Conservation (phyloP, 495 filamentous ascomycete species). For the Penicillium waksmanii region DNA sequence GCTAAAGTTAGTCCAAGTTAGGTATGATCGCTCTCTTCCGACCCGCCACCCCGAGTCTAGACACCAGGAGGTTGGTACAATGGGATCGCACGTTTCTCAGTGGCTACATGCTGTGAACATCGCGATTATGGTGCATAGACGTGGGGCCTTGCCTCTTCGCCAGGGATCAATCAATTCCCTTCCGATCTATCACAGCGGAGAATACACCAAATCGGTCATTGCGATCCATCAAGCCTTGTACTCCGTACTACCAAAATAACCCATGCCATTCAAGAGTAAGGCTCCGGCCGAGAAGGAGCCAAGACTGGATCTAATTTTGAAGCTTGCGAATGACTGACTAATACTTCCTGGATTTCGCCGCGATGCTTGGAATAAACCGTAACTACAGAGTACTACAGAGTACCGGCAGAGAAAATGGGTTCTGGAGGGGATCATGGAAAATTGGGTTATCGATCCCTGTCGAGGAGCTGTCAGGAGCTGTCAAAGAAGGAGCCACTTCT, state of each 20-base stretch:
- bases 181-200: conserved; percentile 5
- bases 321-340: no score
- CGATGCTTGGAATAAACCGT: no score
- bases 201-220: not conserved
- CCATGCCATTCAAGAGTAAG: no score
- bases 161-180: not conserved
- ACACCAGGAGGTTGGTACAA: not conserved
- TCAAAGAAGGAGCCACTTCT: not conserved
- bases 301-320: no score
- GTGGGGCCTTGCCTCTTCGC: not conserved
- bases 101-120: not conserved
- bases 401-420: no score
- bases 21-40: not conserved
- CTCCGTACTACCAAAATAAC: not conserved
- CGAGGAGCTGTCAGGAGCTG: not conserved
- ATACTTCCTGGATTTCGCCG: no score
- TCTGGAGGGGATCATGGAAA: no score
- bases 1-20: not conserved
- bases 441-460: not conserved
- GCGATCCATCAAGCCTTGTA: not conserved
- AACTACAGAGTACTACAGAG: no score
- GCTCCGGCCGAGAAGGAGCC: no score
- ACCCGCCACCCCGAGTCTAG: not conserved
- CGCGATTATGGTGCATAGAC: not conserved
- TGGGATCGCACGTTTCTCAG: not conserved